These are phyloP conservation scores for Apophysomyces variabilis DNA, from an alignment of 371 early-diverging fungal species.

Conservation along the genomic window DNA sequence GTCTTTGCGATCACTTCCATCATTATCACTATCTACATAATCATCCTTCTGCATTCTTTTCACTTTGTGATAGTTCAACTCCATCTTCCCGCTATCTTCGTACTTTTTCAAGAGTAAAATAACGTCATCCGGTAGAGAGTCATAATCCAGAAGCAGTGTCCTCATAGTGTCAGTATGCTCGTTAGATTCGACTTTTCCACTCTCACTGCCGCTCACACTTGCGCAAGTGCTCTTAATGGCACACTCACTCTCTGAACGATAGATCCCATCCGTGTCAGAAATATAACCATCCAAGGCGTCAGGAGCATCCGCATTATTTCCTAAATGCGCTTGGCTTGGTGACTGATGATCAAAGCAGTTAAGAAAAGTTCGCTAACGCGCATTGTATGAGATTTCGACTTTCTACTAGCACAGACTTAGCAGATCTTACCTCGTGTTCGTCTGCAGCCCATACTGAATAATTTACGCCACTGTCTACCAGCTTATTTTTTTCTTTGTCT, in stretches of 20 bases:
- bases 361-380: neutral
- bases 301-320: neutral
- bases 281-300: neutral
- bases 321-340: neutral
- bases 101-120: constrained; percentile 28
- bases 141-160: constrained; percentile 35
- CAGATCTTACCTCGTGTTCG: neutral
- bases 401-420: no score
- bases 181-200: neutral
- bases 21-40: constrained; percentile 25
- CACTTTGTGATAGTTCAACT: constrained; percentile 18
- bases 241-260: constrained; percentile 17
- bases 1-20: constrained; percentile 17
- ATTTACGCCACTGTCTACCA: neutral
- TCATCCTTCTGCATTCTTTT: constrained; percentile 13
- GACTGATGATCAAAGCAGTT: neutral
- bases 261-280: neutral
- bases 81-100: constrained; percentile 22
- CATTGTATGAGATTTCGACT: neutral
- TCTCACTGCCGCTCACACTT: constrained; percentile 12
- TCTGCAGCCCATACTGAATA: neutral
- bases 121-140: constrained; percentile 34
- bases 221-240: constrained; percentile 20
- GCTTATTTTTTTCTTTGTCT: neutral
- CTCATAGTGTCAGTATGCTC: constrained; percentile 1